Conservation (phyloP, 73 alveolate species). For the Durusdinium trenchii region DNA sequence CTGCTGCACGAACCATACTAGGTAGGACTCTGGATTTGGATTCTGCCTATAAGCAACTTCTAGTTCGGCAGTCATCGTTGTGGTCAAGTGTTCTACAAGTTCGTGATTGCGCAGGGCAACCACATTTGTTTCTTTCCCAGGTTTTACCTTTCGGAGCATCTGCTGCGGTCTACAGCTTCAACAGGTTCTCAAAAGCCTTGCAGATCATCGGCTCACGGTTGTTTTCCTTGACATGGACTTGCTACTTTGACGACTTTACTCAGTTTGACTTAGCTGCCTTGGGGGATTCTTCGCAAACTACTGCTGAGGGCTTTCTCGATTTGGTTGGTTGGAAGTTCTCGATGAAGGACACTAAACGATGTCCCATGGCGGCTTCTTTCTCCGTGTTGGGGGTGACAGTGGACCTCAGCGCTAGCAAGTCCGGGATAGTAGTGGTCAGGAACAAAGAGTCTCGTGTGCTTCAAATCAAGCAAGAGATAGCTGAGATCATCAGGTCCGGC, state of each 20-base stretch:
- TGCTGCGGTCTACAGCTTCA: neutral
- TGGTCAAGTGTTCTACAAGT: neutral
- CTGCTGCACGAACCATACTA: neutral
- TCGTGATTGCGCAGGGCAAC: neutral
- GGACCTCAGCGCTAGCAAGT: neutral
- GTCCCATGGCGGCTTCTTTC: neutral
- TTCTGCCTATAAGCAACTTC: conserved; percentile 13
- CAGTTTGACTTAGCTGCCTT: neutral
- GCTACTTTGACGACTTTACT: conserved; percentile 27
- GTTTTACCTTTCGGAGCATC: conserved; percentile 32
- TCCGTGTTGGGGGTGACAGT: conserved; percentile 3
- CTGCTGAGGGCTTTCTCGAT: neutral
- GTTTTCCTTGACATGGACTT: neutral
- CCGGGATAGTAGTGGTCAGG: neutral
- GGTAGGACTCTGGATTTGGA: conserved; percentile 49
- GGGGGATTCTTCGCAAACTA: neutral
- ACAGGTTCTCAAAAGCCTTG: neutral
- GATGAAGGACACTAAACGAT: neutral
- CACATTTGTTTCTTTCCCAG: neutral
- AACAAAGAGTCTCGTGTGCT: neutral
- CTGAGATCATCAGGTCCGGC: too few species aligned
- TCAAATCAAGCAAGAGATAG: neutral
- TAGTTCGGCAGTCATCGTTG: neutral
- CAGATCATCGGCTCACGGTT: neutral
- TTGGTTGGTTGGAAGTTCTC: conserved; percentile 29